Percentiles rank a stretch among this genome's conserved stretches.
Conservation (phyloP, 2,329 filamentous ascomycete genomes). For the Colletotrichum euphorbiae region DNA sequence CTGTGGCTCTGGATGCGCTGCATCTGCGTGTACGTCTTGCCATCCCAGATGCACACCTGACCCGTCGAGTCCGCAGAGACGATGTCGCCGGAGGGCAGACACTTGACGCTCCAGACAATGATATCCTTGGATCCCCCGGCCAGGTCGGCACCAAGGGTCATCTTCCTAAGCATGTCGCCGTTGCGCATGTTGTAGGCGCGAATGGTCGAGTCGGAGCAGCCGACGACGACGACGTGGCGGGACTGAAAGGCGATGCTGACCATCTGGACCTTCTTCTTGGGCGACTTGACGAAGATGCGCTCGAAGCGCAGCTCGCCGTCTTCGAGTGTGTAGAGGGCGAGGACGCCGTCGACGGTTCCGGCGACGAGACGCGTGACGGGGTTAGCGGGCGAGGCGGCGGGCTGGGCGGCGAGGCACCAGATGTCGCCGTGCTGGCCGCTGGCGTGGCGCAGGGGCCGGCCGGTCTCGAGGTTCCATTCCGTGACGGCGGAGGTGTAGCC, state of each 20-base stretch:
- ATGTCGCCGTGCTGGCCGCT: constrained; percentile 96
- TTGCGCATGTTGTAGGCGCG: constrained; percentile 88
- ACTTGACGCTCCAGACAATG: constrained; percentile 94
- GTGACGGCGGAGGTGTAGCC: constrained; percentile 92
- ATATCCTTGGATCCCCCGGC: constrained; percentile 83
- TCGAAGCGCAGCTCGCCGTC: constrained; percentile 87
- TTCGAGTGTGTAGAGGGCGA: constrained; percentile 87
- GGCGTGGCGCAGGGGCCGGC: constrained; percentile 81
- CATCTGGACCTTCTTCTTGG: constrained; percentile 87
- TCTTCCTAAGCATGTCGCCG: constrained; percentile 79
- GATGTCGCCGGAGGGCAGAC: constrained; percentile 87
- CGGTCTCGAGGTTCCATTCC: constrained; percentile 91
- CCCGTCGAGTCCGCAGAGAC: constrained; percentile 96
- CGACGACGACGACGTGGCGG: constrained; percentile 83
- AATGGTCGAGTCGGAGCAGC: constrained; percentile 97
- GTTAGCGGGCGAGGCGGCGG: constrained; percentile 52
- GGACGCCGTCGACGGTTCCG: constrained; percentile 90
- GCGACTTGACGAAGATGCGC: constrained; percentile 78
- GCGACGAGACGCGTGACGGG: constrained; percentile 75
- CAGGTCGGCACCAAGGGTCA: constrained; percentile 86
- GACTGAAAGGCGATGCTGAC: constrained; percentile 93
- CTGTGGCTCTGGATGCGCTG: constrained; percentile 90
- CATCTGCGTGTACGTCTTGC: constrained; percentile 87
- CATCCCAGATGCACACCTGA: constrained; percentile 93
- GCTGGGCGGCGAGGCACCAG: constrained; percentile 95